These are phyloP conservation scores for Scytalidium lignicola DNA, from an alignment of 2,329 filamentous ascomycete species.

Conservation along the genomic window DNA sequence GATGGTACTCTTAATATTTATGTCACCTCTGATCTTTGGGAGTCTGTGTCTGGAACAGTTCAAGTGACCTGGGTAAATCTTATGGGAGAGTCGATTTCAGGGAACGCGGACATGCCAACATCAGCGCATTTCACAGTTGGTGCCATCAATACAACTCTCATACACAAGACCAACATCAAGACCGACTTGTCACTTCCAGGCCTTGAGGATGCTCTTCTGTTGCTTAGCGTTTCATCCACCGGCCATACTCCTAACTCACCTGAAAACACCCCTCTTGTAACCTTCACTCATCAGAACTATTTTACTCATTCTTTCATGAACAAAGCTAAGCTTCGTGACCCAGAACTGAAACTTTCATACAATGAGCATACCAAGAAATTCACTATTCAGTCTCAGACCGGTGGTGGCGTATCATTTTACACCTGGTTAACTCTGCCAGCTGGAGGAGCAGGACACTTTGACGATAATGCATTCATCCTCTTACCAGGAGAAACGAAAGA, in stretches of 20 bases:
- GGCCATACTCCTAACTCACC: constrained; percentile 11
- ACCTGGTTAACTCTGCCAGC: neutral
- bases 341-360: neutral
- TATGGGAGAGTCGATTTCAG: constrained; percentile 35
- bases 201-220: constrained; percentile 11
- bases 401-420: neutral
- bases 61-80: constrained; percentile 48
- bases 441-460: neutral
- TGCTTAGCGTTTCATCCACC: constrained; percentile 14
- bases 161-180: constrained; percentile 10
- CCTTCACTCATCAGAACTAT: neutral
- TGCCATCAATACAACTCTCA: constrained; percentile 16
- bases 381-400: neutral
- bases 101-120: neutral
- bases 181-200: neutral
- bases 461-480: neutral
- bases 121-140: constrained; percentile 12
- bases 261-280: neutral
- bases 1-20: constrained; percentile 47
- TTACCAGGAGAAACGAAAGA: neutral
- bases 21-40: constrained; percentile 54
- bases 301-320: neutral
- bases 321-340: neutral
- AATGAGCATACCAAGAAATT: neutral
- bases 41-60: constrained; percentile 38